Evolutionary conservation across 495 filamentous ascomycete species (phyloP).

Genomic region (Talaromyces nanjingensis): DNA sequence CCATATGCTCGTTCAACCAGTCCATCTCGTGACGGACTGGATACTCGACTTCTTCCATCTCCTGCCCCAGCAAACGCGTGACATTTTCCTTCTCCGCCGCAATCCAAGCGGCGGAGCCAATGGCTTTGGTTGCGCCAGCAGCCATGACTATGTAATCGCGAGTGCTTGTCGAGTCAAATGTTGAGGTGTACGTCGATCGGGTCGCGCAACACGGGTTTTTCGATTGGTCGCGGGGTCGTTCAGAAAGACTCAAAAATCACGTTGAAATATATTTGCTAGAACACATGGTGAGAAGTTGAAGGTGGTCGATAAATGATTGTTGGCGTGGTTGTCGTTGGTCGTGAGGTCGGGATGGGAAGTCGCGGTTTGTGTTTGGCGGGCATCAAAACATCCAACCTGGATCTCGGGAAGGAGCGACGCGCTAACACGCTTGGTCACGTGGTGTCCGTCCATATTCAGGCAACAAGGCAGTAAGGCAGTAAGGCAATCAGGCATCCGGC

Average conservation of each 20-base stretch:
- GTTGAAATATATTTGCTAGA: background rate
- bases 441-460: background rate
- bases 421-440: constrained; percentile 8
- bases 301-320: background rate
- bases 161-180: background rate
- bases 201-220: background rate
- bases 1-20: constrained; percentile 97
- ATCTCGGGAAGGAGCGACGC: constrained; percentile 6
- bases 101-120: constrained; percentile 65
- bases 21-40: constrained; percentile 85
- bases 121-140: constrained; percentile 37
- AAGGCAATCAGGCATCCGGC: too few relatives aligned
- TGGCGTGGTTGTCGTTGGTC: background rate
- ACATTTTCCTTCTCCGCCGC: constrained; percentile 58
- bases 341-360: background rate
- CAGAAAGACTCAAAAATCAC: background rate
- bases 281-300: background rate
- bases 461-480: background rate
- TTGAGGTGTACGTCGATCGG: background rate
- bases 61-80: constrained; percentile 55
- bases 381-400: constrained; percentile 8
- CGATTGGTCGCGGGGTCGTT: background rate
- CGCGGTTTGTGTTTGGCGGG: background rate
- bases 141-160: constrained; percentile 43
- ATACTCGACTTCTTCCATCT: constrained; percentile 84